Base-by-base conservation (phyloP, 805 yeast species). In the Suhomyces xylopsoci region DNA sequence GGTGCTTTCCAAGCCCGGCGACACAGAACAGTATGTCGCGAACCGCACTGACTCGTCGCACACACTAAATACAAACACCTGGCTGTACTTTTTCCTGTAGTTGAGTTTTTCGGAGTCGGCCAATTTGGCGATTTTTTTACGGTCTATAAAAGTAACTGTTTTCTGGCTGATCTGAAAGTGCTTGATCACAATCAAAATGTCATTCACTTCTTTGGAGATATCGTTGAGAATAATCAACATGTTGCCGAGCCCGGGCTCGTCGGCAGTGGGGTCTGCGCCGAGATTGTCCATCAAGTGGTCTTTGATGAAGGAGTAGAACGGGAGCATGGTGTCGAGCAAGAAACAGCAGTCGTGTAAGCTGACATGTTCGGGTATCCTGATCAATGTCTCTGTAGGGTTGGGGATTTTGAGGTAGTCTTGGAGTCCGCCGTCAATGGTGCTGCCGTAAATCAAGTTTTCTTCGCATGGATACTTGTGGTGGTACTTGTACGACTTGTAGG, bases 281-380 rank as follows among this genome's bases (percentile, higher is more conserved):
- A 36, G 44, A 5, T 51, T 48, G 17, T 51, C 52, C 42, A 49
- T 30, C 24, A 51, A 51, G 45, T 51, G 30, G 30, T 65, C 66
- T 45, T 64, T 60, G 34, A 71, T 47, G 51, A 57, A 69, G 2
- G 63, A 53, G 50, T 66, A 71, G 40, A 74, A 66, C 5, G 78
- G 79, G 20, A 74, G 58, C 56, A 69, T 64, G 17, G 67, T 56
- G 44, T 73, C 78, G 15, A 63, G 50, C 6, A 69, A 54, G 47
- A 71, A 70, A 49, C 73, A 67, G 40, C 66, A 62, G 55, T 74
- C 79, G 55, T 74, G 78, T 22, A 67, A 55, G 44, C 72, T 66
- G 10, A 73, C 62, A 45, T 59, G 62, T 5, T 53, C 55, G 1
- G 77, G 76, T 3, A 73, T 52, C 17, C 54, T 55, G 10, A 74